Evolutionary conservation across 441 rosid genomes (phyloP).

Genomic region (Euphorbia corollata): DNA sequence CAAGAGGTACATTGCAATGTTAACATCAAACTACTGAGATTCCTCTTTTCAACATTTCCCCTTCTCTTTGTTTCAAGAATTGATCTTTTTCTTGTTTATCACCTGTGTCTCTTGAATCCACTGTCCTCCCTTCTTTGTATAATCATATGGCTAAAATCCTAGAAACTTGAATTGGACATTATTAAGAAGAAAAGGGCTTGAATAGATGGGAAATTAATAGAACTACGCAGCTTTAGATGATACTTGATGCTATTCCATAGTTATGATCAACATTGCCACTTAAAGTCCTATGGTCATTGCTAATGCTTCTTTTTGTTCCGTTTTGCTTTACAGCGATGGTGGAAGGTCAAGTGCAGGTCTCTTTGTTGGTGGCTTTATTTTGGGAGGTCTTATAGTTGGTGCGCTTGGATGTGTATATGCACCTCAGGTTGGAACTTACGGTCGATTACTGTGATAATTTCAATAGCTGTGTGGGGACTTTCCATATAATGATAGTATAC

Average conservation of each 20-base stretch:
- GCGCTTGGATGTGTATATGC: constrained; percentile 93
- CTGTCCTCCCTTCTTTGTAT: not conserved
- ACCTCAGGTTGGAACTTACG: constrained; percentile 53
- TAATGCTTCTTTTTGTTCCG: not conserved
- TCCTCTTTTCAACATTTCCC: not conserved
- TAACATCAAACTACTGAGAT: not conserved
- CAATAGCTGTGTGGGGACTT: not conserved
- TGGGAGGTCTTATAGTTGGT: constrained; percentile 84
- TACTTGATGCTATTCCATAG: not conserved
- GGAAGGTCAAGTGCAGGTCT: constrained; percentile 47
- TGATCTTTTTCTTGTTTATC: not conserved
- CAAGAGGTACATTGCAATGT: constrained; percentile 39
- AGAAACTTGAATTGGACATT: not conserved
- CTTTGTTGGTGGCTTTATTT: constrained; percentile 83
- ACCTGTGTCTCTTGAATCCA: not conserved
- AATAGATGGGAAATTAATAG: too few relatives aligned
- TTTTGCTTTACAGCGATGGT: constrained; percentile 41
- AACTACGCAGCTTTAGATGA: not conserved
- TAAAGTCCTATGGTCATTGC: not conserved
- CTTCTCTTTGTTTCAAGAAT: not conserved
- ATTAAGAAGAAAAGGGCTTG: not conserved
- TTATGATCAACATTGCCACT: not conserved
- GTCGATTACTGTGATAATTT: constrained; percentile 3
- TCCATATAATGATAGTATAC: too few relatives aligned
- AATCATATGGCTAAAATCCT: not conserved